phyloP scores from a whole-genome alignment of 1,284 basidiomycete species.

The Caloboletus inedulis region DNA sequence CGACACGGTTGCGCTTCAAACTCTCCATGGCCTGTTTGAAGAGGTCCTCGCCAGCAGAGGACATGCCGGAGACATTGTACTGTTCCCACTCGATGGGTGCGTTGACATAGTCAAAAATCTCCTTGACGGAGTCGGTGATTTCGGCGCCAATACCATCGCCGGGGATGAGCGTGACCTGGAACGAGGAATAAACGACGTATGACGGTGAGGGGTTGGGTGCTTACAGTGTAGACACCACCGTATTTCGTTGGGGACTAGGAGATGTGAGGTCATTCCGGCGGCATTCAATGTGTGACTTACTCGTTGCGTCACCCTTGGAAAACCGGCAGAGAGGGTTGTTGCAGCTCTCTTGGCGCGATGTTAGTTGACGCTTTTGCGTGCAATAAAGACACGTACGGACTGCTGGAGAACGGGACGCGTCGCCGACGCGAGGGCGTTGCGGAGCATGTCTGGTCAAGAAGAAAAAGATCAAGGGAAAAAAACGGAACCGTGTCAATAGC shows the following conservation, averaged over 20 bases:
- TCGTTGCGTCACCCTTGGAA: conserved; percentile 70
- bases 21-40: conserved; percentile 99
- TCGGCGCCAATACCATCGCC: conserved; percentile 97
- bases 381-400: conserved; percentile 39
- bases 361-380: conserved; percentile 12
- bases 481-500: too few relatives aligned
- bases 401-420: conserved; percentile 52
- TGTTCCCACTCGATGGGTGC: conserved; percentile 99
- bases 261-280: conserved; percentile 10
- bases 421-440: conserved; percentile 57
- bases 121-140: conserved; percentile 98
- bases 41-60: conserved; percentile 88
- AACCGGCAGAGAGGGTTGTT: conserved; percentile 78
- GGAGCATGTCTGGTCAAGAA: conserved; percentile 53
- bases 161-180: conserved; percentile 87
- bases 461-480: conserved; percentile 24
- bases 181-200: conserved; percentile 13
- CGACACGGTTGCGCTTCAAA: conserved; percentile 95
- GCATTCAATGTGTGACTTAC: conserved; percentile 40
- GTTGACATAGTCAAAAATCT: conserved; percentile 96
- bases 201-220: conserved; percentile 32
- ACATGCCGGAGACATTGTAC: conserved; percentile 97
- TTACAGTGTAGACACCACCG: conserved; percentile 87
- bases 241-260: conserved; percentile 86
- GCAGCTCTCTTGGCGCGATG: conserved; percentile 53